A percentile compares a stretch with the other conserved stretches of the same genome.
Conservation (phyloP, 176 grass and related monocot genomes). For the Secale cereale region DNA sequence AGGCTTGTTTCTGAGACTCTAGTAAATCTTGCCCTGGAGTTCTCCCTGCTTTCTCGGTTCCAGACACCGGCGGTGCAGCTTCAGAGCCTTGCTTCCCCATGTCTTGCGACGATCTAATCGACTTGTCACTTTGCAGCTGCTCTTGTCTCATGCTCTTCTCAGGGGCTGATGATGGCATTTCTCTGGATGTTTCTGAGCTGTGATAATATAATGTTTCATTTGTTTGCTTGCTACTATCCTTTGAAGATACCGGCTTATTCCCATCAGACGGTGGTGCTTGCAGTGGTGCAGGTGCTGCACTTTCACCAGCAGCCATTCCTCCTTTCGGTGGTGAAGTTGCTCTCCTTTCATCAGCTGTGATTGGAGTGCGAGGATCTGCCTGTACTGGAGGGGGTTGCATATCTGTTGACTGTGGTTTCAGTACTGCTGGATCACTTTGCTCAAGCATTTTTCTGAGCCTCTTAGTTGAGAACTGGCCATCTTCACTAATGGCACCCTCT, state of each 20-base stretch:
- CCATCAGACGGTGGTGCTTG: slow-evolving; percentile 30
- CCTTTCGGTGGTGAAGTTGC: background rate
- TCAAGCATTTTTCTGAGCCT: slow-evolving; percentile 34
- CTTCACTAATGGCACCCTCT: slow-evolving; percentile 7
- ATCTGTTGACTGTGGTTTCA: background rate
- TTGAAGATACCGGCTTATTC: slow-evolving; percentile 8
- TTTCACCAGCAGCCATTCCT: background rate
- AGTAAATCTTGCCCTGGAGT: slow-evolving; percentile 6
- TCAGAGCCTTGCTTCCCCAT: slow-evolving; percentile 24
- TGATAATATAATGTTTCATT: background rate
- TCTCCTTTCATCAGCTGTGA: slow-evolving; percentile 12
- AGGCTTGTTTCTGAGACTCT: background rate
- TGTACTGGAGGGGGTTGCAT: slow-evolving; percentile 6
- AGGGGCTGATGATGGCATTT: slow-evolving; percentile 14
- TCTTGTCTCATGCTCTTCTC: slow-evolving; percentile 18
- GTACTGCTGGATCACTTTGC: background rate
- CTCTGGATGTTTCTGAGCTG: slow-evolving; percentile 14
- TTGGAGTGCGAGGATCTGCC: slow-evolving; percentile 15
- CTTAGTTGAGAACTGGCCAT: slow-evolving; percentile 32
- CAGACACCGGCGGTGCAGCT: background rate
- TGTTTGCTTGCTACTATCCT: slow-evolving; percentile 19
- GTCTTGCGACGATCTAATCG: slow-evolving; percentile 8
- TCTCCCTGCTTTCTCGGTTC: slow-evolving; percentile 17
- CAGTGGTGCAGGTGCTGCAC: background rate
- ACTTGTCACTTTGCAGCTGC: slow-evolving; percentile 25